Base-by-base conservation (phyloP, 352 stramenopile genomes). In the Phytophthora crassamura region DNA sequence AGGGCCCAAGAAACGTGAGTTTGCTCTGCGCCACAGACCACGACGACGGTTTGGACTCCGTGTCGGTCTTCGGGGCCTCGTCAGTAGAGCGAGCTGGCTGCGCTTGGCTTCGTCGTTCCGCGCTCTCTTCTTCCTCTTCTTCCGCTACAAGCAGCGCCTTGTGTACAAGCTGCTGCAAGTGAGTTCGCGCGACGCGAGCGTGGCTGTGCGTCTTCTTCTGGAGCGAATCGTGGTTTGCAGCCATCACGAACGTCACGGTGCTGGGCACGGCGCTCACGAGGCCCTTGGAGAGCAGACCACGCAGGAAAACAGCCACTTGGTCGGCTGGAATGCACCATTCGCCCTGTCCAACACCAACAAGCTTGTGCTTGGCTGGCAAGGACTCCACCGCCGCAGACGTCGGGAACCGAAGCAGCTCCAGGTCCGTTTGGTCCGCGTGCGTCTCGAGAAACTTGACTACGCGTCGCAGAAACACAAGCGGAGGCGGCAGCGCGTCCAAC, bases 211-310 rank as follows among this genome's bases (percentile, higher is more conserved):
- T 35, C 15, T 71, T 78, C 38, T 65, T 73, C 15, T 65, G 59
- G 11, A 78, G 18, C 18, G 36, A 25, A 8, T 71, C 47, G 0
- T 18, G 36, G 47, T 71, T 81, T 22, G 50, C 38, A 4, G 40
- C 43, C 16, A 62, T 42, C 20, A 82, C 64, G 42, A 69, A 78
- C 7, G 18, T 12, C n/a, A 82, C 56, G 0, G 64, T 57, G 46
- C 73, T 82, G 0, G 72, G 67, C 6, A 72, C 46, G 3, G 65
- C 49, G 28, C 63, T 78, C 30, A 80, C 34, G 7, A 78, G 57
- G 1, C 67, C 59, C 22, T 35, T 55, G 1, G 47, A 40, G 5
- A 75, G 16, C 2, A 82, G 30, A 14, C 60, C 36, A 18, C 58
- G 34, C 41, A 85, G 25, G 39, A 81, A 82, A 3, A 4, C 42